phyloP scores from a whole-genome alignment of 768 basidiomycete species.

The Cantharellus anzutake region DNA sequence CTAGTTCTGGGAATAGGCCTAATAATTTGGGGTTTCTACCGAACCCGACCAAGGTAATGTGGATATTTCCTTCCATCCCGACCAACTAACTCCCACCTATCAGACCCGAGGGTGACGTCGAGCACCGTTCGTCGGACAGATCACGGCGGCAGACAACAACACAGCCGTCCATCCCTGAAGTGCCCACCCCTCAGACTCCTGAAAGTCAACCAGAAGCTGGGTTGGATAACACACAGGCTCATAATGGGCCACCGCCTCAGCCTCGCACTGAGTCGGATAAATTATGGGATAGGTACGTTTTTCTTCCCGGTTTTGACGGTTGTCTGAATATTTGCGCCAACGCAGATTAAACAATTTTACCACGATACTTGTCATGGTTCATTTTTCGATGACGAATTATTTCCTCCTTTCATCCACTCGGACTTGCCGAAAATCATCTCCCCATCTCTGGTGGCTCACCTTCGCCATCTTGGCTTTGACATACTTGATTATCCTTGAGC shows the following conservation, averaged over 20 bases:
- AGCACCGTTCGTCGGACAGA: background rate
- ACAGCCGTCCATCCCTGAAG: background rate
- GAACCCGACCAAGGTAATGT: background rate
- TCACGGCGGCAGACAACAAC: background rate
- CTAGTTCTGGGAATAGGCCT: background rate
- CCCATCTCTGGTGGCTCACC: constrained; percentile 74
- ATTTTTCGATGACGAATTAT: constrained; percentile 71
- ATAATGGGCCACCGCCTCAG: background rate
- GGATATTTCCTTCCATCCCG: background rate
- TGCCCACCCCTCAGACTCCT: background rate
- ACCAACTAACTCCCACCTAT: background rate
- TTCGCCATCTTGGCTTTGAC: constrained; percentile 65
- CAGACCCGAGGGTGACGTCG: background rate
- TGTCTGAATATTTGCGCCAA: background rate
- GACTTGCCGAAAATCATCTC: constrained; percentile 52
- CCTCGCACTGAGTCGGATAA: background rate
- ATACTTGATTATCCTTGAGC: constrained; percentile 55
- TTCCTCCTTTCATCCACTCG: constrained; percentile 58
- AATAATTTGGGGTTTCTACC: background rate
- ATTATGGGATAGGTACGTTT: background rate
- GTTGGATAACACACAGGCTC: background rate
- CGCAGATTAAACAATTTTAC: background rate
- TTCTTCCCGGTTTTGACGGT: background rate
- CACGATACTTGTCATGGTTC: constrained; percentile 48
- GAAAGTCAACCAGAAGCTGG: background rate